Percentiles rank a stretch among this genome's conserved stretches.
Conservation (phyloP, 805 yeast species). For the Saccharomycopsis javanensis region DNA sequence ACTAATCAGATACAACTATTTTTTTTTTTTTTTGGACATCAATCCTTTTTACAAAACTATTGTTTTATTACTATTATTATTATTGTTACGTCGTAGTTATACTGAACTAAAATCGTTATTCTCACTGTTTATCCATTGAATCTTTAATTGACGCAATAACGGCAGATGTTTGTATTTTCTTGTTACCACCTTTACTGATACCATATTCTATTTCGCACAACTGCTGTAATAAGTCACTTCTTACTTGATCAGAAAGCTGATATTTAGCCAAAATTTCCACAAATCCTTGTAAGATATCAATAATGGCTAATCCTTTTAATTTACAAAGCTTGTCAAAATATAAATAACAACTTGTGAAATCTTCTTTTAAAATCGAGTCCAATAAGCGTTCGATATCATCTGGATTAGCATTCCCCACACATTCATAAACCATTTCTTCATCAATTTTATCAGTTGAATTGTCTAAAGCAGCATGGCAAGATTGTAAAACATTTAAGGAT, state of each 20-base stretch:
- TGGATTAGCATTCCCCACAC: slow-evolving; percentile 94
- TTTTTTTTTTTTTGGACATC: no score
- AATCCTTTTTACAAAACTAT: no score
- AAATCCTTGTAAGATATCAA: slow-evolving; percentile 74
- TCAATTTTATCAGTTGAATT: slow-evolving; percentile 46
- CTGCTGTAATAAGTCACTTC: slow-evolving; percentile 57
- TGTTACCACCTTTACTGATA: slow-evolving; percentile 86
- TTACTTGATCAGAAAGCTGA: slow-evolving; percentile 52
- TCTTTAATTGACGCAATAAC: slow-evolving; percentile 76
- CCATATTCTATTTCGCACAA: slow-evolving; percentile 86
- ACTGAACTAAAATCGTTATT: no score
- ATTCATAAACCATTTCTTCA: slow-evolving; percentile 74
- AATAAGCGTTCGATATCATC: slow-evolving; percentile 67
- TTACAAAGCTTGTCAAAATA: slow-evolving; percentile 59
- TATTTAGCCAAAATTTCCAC: slow-evolving; percentile 59
- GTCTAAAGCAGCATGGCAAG: slow-evolving; percentile 73
- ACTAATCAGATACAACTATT: no score
- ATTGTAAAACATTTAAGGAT: slow-evolving; percentile 87
- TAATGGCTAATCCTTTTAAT: slow-evolving; percentile 77
- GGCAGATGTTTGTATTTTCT: slow-evolving; percentile 82
- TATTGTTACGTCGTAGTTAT: no score
- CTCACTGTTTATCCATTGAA: slow-evolving; percentile 36
- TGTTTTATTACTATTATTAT: no score
- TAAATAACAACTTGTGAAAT: slow-evolving; percentile 70
- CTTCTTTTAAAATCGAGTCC: slow-evolving; percentile 72